Conservation (phyloP, 169 alveolate genomes). For the Cryptosporidium meleagridis region DNA sequence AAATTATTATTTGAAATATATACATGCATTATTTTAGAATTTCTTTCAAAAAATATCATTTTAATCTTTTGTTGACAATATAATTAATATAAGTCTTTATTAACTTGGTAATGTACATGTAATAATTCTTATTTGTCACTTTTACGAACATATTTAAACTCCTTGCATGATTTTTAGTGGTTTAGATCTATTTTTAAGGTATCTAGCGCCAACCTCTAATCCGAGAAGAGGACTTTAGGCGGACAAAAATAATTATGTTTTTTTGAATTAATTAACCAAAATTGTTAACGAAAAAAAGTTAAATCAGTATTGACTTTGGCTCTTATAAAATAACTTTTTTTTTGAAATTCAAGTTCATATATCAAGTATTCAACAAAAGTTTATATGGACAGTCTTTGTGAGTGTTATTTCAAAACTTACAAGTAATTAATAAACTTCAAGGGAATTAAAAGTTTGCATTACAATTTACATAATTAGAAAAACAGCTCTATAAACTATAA, state of each 20-base stretch:
- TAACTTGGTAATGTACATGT: not conserved
- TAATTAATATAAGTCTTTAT: too few relatives aligned
- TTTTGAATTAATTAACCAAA: not conserved
- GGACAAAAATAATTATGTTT: conserved; percentile 9
- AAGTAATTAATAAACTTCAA: conserved; percentile 8
- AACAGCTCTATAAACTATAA: not conserved
- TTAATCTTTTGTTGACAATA: too few relatives aligned
- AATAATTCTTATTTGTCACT: not conserved
- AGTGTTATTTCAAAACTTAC: not conserved
- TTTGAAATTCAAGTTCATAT: not conserved
- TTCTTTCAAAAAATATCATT: too few relatives aligned
- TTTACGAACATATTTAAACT: not conserved
- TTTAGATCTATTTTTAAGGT: conserved; percentile 4
- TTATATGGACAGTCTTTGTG: conserved; percentile 4
- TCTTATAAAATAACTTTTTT: not conserved
- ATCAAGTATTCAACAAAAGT: not conserved
- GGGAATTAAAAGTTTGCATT: not conserved
- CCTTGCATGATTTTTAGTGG: not conserved
- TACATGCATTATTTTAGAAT: too few relatives aligned
- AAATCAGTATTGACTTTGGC: conserved; percentile 44
- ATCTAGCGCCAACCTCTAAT: conserved; percentile 75
- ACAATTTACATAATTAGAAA: not conserved
- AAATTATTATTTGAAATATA: too few relatives aligned
- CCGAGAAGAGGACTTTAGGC: conserved; percentile 74
- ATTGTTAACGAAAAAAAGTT: not conserved